These are phyloP conservation scores for Microstegium vimineum DNA, from an alignment of 176 grass and related monocot genomes.

Conservation along the genomic window DNA sequence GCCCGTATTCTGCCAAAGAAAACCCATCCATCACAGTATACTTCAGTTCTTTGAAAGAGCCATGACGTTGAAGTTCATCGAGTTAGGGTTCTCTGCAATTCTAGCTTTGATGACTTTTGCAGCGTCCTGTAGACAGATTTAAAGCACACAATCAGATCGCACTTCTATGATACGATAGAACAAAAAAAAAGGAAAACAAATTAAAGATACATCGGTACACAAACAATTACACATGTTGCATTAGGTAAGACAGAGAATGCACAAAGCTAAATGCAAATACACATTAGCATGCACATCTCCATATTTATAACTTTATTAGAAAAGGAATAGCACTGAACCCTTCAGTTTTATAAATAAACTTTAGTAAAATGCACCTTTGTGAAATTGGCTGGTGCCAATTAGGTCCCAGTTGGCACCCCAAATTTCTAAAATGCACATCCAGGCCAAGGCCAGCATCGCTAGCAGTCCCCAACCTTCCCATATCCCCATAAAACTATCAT, in stretches of 20 bases:
- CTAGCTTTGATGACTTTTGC: slow-evolving; percentile 63
- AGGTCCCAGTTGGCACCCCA: neutral
- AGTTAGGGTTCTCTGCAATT: slow-evolving; percentile 55
- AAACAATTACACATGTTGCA: slow-evolving; percentile 27
- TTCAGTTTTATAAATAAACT: neutral
- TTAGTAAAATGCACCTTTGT: neutral
- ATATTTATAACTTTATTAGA: neutral
- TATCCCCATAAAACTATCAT: too few species aligned
- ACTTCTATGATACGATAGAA: neutral
- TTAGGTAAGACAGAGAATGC: neutral
- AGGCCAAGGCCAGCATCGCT: neutral
- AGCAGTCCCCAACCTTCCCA: neutral
- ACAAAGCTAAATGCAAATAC: neutral
- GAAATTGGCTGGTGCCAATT: neutral
- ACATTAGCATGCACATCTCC: neutral
- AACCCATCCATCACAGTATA: neutral
- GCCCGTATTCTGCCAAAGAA: neutral
- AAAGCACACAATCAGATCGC: neutral
- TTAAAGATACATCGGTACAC: neutral
- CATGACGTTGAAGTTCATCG: slow-evolving; percentile 82
- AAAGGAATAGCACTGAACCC: neutral
- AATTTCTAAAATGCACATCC: neutral
- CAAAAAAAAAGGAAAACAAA: neutral
- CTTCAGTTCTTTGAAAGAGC: slow-evolving; percentile 44
- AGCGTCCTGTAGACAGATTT: slow-evolving; percentile 47